Conservation (phyloP, 2,329 filamentous ascomycete species). For the Thielaviopsis euricoi region DNA sequence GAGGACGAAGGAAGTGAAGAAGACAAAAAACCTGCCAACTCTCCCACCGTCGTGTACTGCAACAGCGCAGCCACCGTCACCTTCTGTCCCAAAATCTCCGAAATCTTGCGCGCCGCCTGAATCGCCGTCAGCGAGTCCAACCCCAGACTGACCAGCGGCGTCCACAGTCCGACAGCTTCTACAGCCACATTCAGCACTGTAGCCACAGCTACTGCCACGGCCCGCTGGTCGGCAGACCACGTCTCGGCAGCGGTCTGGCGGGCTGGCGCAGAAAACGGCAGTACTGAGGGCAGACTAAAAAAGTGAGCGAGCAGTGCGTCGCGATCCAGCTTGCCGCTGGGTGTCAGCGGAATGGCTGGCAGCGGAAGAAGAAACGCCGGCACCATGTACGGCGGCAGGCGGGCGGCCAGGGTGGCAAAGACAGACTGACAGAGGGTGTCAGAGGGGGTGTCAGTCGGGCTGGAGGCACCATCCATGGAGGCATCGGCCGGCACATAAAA, state of each 20-base stretch:
- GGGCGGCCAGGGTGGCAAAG: conserved; percentile 34
- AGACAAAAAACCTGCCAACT: conserved; percentile 27
- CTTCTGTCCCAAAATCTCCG: conserved; percentile 25
- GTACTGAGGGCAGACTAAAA: conserved; percentile 11
- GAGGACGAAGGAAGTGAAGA: neutral
- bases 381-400: conserved; percentile 61
- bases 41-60: conserved; percentile 48
- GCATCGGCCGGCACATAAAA: conserved; percentile 44
- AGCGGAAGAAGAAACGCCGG: conserved; percentile 60
- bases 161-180: conserved; percentile 39
- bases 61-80: conserved; percentile 54
- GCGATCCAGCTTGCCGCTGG: conserved; percentile 60
- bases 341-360: conserved; percentile 49
- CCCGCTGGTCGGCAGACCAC: conserved; percentile 39
- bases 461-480: too few relatives aligned
- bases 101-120: conserved; percentile 42
- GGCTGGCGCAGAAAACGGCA: neutral
- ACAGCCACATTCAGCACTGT: conserved; percentile 28
- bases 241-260: neutral
- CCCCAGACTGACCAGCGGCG: conserved; percentile 62
- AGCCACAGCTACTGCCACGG: conserved; percentile 38
- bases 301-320: conserved; percentile 33
- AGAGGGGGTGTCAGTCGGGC: too few relatives aligned
- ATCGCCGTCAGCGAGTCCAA: conserved; percentile 77
- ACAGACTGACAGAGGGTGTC: too few relatives aligned